phyloP scores from a whole-genome alignment of 2,329 filamentous ascomycete species.

The Pseudohalonectria lignicola region DNA sequence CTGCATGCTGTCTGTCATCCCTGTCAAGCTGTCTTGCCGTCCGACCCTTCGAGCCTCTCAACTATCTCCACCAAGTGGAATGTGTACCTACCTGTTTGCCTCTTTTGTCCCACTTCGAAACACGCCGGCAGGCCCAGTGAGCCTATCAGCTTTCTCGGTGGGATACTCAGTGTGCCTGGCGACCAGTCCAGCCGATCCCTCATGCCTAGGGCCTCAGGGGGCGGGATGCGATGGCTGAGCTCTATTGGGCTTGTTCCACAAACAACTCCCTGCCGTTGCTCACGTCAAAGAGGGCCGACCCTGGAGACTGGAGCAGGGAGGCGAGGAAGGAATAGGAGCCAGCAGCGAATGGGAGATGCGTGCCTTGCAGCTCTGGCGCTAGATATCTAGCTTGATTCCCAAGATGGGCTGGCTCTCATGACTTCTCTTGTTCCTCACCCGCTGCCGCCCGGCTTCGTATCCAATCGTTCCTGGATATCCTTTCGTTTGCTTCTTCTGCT shows the following conservation, averaged over 20 bases:
- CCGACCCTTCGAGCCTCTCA: constrained; percentile 4
- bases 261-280: constrained; percentile 6
- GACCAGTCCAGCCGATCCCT: constrained; percentile 20
- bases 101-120: constrained; percentile 19
- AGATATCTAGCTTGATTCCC: constrained; percentile 11
- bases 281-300: not conserved
- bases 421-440: constrained; percentile 1
- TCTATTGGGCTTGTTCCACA: constrained; percentile 18
- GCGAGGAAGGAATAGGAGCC: not conserved
- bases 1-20: too few species aligned
- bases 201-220: constrained; percentile 25
- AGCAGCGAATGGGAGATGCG: constrained; percentile 1
- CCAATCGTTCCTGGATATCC: constrained; percentile 7
- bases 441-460: constrained; percentile 7
- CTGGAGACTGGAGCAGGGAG: not conserved
- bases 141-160: constrained; percentile 17
- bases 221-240: constrained; percentile 20
- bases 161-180: constrained; percentile 1
- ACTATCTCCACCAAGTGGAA: constrained; percentile 8
- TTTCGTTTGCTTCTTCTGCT: constrained; percentile 1
- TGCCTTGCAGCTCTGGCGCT: not conserved
- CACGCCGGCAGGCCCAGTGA: constrained; percentile 14
- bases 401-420: constrained; percentile 1
- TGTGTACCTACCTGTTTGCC: constrained; percentile 7
- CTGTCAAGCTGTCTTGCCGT: constrained; percentile 1